A percentile compares a stretch with the other conserved stretches of the same genome.
These are phyloP conservation scores for Nematocida sp. DNA, from an alignment of 371 early-diverging fungal genomes.

Conservation along the genomic window DNA sequence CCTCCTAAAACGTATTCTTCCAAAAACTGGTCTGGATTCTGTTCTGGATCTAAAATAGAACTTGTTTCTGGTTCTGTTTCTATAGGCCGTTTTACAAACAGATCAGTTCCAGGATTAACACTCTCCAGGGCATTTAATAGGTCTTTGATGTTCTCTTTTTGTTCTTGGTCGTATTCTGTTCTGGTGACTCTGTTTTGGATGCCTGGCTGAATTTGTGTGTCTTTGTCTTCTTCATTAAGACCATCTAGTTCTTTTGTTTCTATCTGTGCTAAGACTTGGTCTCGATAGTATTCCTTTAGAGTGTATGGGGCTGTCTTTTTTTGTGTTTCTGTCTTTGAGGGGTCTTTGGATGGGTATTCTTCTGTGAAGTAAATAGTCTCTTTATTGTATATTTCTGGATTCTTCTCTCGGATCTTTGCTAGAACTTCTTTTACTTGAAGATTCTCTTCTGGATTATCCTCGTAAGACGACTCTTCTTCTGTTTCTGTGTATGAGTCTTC, in stretches of 20 bases:
- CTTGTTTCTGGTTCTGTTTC: not conserved
- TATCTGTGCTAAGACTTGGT: conserved; percentile 7
- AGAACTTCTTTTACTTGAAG: conserved; percentile 1
- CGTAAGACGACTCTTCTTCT: conserved; percentile 18
- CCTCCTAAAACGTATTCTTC: conserved; percentile 24
- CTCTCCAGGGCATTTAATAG: not conserved
- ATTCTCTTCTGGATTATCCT: conserved; percentile 36
- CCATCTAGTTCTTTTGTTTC: not conserved
- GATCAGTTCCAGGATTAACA: not conserved
- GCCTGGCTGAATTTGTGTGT: not conserved
- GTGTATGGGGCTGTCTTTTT: not conserved
- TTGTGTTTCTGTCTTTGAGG: not conserved
- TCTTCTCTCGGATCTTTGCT: conserved; percentile 16
- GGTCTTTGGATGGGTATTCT: not conserved
- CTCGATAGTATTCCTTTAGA: conserved; percentile 42
- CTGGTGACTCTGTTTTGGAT: not conserved
- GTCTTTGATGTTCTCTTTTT: conserved; percentile 1
- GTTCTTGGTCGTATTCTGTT: conserved; percentile 11
- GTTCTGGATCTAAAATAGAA: too few species aligned
- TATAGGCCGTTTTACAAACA: too few species aligned
- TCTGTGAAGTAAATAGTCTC: not conserved
- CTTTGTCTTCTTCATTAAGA: not conserved
- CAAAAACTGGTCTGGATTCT: conserved; percentile 7
- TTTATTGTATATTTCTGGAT: conserved; percentile 28
- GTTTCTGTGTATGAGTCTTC: not conserved